Evolutionary conservation across 257 asterid genomes (phyloP).

Genomic region (Osmanthus fragrans): DNA sequence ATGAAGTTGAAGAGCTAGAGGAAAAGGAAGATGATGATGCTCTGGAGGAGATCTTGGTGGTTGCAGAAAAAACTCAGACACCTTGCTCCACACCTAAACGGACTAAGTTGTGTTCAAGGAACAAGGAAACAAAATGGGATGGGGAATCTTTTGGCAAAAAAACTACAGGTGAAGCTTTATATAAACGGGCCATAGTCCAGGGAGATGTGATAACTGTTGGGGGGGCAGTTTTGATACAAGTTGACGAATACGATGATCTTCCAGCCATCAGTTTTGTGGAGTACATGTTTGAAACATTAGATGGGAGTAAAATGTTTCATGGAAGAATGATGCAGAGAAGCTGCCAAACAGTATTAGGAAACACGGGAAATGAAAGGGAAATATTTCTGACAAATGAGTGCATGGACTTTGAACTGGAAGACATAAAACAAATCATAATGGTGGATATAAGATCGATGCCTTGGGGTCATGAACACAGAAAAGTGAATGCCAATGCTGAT

Average conservation of each 20-base stretch:
- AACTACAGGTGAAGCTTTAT: slow-evolving; percentile 58
- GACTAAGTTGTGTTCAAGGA: slow-evolving; percentile 43
- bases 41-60: slow-evolving; percentile 47
- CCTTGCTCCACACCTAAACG: slow-evolving; percentile 34
- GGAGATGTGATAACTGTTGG: slow-evolving; percentile 60
- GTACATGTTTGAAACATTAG: slow-evolving; percentile 74
- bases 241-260: slow-evolving; percentile 46
- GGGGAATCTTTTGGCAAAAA: slow-evolving; percentile 60
- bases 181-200: slow-evolving; percentile 52
- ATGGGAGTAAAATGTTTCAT: slow-evolving; percentile 79
- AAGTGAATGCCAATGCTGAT: slow-evolving; percentile 58
- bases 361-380: slow-evolving; percentile 85
- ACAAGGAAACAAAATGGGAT: slow-evolving; percentile 61
- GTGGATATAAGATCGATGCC: slow-evolving; percentile 61
- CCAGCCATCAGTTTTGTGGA: slow-evolving; percentile 63
- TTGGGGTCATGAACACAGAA: slow-evolving; percentile 92
- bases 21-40: slow-evolving; percentile 78
- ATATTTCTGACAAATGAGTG: slow-evolving; percentile 79
- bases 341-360: slow-evolving; percentile 81
- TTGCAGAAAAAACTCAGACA: slow-evolving; percentile 37
- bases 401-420: slow-evolving; percentile 58
- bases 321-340: slow-evolving; percentile 81
- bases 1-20: slow-evolving; percentile 67
- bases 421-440: slow-evolving; percentile 42
- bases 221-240: slow-evolving; percentile 62